Conservation (phyloP, 2,329 filamentous ascomycete genomes). For the Microsporum canis region DNA sequence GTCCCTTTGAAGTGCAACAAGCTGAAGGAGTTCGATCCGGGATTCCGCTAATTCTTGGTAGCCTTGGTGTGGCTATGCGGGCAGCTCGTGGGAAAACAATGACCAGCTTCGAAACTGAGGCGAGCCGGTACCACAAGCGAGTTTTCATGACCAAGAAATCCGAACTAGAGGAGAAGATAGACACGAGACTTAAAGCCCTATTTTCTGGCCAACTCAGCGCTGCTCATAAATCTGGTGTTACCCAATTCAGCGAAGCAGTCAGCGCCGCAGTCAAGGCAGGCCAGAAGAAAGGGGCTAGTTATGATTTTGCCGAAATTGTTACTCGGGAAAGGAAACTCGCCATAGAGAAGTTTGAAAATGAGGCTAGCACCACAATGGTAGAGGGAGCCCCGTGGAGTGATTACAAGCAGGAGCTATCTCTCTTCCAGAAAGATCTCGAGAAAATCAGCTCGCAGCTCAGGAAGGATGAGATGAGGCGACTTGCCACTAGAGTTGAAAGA, state of each 20-base stretch:
- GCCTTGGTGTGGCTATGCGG: constrained; percentile 64
- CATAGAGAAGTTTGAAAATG: constrained; percentile 60
- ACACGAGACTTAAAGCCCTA: constrained; percentile 73
- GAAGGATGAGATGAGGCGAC: constrained; percentile 88
- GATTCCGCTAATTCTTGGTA: constrained; percentile 57
- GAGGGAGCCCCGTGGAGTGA: constrained; percentile 78
- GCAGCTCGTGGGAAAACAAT: constrained; percentile 60
- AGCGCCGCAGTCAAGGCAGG: constrained; percentile 76
- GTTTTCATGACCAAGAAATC: constrained; percentile 77
- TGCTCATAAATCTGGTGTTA: constrained; percentile 77
- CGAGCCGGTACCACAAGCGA: constrained; percentile 90
- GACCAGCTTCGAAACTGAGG: constrained; percentile 77
- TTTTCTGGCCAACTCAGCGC: constrained; percentile 81
- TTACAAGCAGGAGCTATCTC: constrained; percentile 63
- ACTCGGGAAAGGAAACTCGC: constrained; percentile 67
- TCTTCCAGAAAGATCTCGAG: constrained; percentile 85
- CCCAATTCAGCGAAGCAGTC: constrained; percentile 77
- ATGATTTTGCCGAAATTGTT: constrained; percentile 95
- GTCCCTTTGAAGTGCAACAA: constrained; percentile 77
- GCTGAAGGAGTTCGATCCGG: constrained; percentile 62
- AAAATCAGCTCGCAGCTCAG: constrained; percentile 74
- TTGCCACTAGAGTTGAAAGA: constrained; percentile 82
- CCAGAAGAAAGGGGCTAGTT: constrained; percentile 79
- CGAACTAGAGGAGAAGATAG: constrained; percentile 78
- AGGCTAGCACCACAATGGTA: constrained; percentile 63